Evolutionary conservation across 352 stramenopile genomes (phyloP).

Genomic region (Globisporangium solare): DNA sequence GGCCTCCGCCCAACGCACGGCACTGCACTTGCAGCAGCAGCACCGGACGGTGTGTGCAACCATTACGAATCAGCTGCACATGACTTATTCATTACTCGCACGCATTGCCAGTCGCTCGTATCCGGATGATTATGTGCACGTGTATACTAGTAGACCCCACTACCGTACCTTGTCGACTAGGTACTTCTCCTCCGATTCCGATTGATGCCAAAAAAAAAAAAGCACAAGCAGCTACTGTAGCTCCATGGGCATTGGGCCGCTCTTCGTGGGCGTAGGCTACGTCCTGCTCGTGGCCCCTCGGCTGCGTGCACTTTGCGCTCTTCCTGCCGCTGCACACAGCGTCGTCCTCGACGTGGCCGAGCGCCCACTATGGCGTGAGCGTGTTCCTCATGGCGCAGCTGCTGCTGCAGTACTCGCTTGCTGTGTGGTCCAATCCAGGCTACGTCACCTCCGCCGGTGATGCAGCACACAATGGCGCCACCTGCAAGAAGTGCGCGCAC

Average conservation of each 20-base stretch:
- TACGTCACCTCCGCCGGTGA: conserved; percentile 13
- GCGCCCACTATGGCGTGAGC: conserved; percentile 16
- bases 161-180: too few relatives aligned
- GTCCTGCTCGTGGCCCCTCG: conserved; percentile 24
- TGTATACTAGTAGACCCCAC: too few relatives aligned
- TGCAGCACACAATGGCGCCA: background rate
- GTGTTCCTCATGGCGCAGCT: conserved; percentile 29
- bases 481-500: conserved; percentile 19
- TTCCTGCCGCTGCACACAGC: conserved; percentile 17
- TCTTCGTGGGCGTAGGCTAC: conserved; percentile 29
- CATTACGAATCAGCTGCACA: too few relatives aligned
- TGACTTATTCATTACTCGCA: too few relatives aligned
- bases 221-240: background rate
- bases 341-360: background rate
- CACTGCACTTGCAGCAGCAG: too few relatives aligned
- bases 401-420: conserved; percentile 37
- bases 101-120: too few relatives aligned
- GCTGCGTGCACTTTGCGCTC: conserved; percentile 28
- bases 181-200: too few relatives aligned
- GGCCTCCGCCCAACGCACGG: too few relatives aligned
- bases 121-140: too few relatives aligned
- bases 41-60: too few relatives aligned
- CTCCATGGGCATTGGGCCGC: conserved; percentile 6
- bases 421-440: conserved; percentile 34
- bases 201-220: background rate